A percentile compares a stretch with the other conserved stretches of the same genome.
phyloP scores from a whole-genome alignment of 768 basidiomycete species.

The Calocybe indica region DNA sequence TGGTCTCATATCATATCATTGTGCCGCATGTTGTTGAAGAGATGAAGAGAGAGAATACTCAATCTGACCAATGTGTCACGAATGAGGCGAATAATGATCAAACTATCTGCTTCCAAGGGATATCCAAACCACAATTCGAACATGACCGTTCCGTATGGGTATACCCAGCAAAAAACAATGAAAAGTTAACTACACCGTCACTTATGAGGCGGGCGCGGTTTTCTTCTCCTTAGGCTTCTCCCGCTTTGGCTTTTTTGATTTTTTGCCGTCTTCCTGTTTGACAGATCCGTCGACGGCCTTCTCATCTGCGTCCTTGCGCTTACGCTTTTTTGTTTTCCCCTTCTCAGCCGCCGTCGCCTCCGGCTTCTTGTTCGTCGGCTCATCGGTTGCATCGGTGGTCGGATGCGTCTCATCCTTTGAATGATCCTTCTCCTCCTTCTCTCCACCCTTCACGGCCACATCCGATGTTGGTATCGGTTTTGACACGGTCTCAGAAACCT shows the following conservation, averaged over 20 bases:
- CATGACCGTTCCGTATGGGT: neutral
- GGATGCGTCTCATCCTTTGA: slow-evolving; percentile 14
- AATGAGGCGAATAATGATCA: slow-evolving; percentile 2
- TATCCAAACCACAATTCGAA: too few species aligned
- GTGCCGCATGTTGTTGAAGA: too few species aligned
- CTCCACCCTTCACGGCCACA: neutral
- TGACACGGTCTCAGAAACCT: neutral
- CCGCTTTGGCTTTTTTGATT: slow-evolving; percentile 14
- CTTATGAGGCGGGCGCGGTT: slow-evolving; percentile 10
- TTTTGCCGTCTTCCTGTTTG: slow-evolving; percentile 4
- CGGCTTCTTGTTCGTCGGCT: slow-evolving; percentile 15
- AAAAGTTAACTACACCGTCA: slow-evolving; percentile 8
- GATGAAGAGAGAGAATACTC: too few species aligned
- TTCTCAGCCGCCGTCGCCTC: slow-evolving; percentile 13
- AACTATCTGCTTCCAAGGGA: slow-evolving; percentile 1
- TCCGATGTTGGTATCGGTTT: too few species aligned
- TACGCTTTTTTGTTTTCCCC: slow-evolving; percentile 22
- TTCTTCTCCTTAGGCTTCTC: slow-evolving; percentile 17
- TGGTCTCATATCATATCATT: too few species aligned
- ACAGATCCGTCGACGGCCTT: slow-evolving; percentile 7
- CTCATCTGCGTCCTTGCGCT: slow-evolving; percentile 11
- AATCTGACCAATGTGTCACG: too few species aligned
- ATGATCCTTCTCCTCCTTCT: slow-evolving; percentile 9
- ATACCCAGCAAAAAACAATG: neutral
- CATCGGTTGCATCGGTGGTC: slow-evolving; percentile 14